Evolutionary conservation across 148 eudicot species (phyloP).

Genomic region (Amaranthus hypochondriacus): DNA sequence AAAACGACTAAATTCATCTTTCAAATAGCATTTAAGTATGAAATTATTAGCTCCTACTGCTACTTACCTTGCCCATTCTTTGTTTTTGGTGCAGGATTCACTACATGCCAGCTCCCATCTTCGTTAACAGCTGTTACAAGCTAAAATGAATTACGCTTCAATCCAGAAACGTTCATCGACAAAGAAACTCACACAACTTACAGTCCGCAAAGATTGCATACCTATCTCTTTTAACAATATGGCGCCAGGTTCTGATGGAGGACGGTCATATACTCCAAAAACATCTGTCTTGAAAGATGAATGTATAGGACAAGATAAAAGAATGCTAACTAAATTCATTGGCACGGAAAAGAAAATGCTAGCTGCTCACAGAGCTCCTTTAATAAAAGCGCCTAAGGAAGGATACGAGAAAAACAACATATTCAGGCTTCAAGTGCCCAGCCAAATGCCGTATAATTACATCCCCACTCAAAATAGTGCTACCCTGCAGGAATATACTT

Average conservation of each 20-base stretch:
- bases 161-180: background rate
- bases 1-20: background rate
- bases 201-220: slow-evolving; percentile 25
- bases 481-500: slow-evolving; percentile 46
- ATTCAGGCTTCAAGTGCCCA: slow-evolving; percentile 63
- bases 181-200: background rate
- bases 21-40: background rate
- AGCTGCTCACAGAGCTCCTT: too few relatives aligned
- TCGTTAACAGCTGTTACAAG: slow-evolving; percentile 71
- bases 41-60: background rate
- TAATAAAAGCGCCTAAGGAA: background rate
- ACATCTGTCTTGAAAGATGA: slow-evolving; percentile 73
- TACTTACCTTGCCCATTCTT: slow-evolving; percentile 51
- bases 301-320: slow-evolving; percentile 38
- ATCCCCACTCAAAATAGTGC: slow-evolving; percentile 96
- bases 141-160: slow-evolving; percentile 3
- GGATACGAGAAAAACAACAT: slow-evolving; percentile 97
- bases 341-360: background rate
- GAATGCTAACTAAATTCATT: background rate
- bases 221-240: slow-evolving; percentile 81
- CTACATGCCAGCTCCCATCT: slow-evolving; percentile 85
- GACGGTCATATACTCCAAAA: slow-evolving; percentile 89
- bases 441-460: slow-evolving; percentile 90
- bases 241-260: slow-evolving; percentile 81
- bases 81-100: slow-evolving; percentile 52